Base-by-base conservation (phyloP, 805 yeast species). In the Clavispora carvajalis region DNA sequence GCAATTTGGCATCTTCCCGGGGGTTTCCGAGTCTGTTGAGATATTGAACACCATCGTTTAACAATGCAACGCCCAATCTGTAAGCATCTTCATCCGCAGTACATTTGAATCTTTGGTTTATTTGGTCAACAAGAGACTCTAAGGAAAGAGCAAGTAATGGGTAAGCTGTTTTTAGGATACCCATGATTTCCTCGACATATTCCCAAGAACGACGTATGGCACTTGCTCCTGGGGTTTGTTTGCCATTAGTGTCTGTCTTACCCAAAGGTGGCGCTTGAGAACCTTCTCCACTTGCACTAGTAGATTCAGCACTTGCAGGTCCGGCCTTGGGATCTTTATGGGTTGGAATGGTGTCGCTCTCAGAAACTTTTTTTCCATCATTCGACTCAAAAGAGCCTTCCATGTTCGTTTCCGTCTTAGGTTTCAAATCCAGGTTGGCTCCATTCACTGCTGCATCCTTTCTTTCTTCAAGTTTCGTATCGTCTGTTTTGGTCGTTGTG, bases 81-180 rank as follows among this genome's bases (percentile, higher is more conserved):
- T 93, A 95, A 1, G 96, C 91, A 62, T 93, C 99, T 55, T 91
- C 99, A 60, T 93, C 99, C 1, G 93, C 86, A 34, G 85, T 84
- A 26, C 95, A 82, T 63, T 91, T 93, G 73, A 93, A 91, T 40
- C 97, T 73, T 58, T 89, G 96, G 54, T 82, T 83, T 40, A 93
- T 87, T 67, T 95, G 99, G 55, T 95, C 98, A 22, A 93, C 97
- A 40, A 95, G 67, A 0, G 98, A 88, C 62, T 93, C 99, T 48
- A 95, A 72, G 0, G 97, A 88, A 34, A 93, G 74, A 0, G 99
- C 96, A 47, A 93, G 67, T 39, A 93, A 67, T 2, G 99, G 99
- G 60, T 90, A 93, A 0, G 98, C 96, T 0, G 99, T 95, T 59
- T 93, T 93, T 59, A 95, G 69, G 40, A 93, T 90, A 17, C 95